Conservation (phyloP, 2,329 filamentous ascomycete species). For the Chaetomiaceae sp. region DNA sequence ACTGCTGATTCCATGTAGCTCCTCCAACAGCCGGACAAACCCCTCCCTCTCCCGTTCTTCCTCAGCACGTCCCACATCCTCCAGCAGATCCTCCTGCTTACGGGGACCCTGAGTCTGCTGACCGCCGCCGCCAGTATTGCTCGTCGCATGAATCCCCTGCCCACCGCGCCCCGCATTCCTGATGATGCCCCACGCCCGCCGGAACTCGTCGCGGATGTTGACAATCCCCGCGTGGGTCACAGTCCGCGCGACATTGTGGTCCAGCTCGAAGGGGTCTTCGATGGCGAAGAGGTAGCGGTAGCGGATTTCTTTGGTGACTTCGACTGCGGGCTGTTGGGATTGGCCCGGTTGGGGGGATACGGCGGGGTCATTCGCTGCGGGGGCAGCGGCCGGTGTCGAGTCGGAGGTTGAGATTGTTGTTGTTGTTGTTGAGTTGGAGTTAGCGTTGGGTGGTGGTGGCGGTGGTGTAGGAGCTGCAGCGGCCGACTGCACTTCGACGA, state of each 20-base stretch:
- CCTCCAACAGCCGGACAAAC: slow-evolving; percentile 38
- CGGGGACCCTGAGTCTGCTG: background rate
- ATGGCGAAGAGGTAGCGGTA: slow-evolving; percentile 83
- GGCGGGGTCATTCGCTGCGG: too few relatives aligned
- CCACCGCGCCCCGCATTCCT: slow-evolving; percentile 40
- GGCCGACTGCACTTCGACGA: slow-evolving; percentile 43
- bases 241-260: slow-evolving; percentile 84
- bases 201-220: slow-evolving; percentile 78
- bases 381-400: too few relatives aligned
- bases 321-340: slow-evolving; percentile 20
- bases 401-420: too few relatives aligned
- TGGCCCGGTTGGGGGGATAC: background rate
- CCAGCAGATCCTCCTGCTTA: slow-evolving; percentile 46
- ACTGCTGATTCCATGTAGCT: slow-evolving; percentile 36
- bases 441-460: background rate
- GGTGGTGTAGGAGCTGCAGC: background rate
- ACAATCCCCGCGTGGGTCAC: slow-evolving; percentile 80
- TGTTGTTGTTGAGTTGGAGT: background rate
- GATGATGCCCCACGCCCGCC: slow-evolving; percentile 72
- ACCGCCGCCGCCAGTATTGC: too few relatives aligned
- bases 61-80: slow-evolving; percentile 43
- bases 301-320: slow-evolving; percentile 65
- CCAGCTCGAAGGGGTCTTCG: slow-evolving; percentile 84
- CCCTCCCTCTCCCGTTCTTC: slow-evolving; percentile 33
- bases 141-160: too few relatives aligned